Conservation (phyloP, 2,329 filamentous ascomycete genomes). For the Aspergillus floridensis region DNA sequence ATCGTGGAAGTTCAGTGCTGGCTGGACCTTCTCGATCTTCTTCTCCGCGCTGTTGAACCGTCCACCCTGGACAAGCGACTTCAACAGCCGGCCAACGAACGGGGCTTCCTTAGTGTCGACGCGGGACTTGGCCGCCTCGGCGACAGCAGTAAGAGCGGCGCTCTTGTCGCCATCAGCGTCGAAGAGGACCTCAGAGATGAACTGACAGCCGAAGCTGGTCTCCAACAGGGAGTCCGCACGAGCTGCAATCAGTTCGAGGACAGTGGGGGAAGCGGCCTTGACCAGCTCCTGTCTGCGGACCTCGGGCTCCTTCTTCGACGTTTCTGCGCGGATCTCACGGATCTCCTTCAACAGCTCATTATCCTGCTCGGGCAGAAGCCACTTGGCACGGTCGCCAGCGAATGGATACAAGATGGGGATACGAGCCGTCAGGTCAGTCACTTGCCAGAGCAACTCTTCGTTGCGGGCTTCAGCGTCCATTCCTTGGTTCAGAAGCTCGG, state of each 20-base stretch:
- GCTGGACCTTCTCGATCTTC: constrained; percentile 67
- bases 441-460: constrained; percentile 45
- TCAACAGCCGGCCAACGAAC: constrained; percentile 77
- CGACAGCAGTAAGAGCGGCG: constrained; percentile 68
- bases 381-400: constrained; percentile 59
- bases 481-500: constrained; percentile 76
- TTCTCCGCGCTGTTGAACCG: constrained; percentile 75
- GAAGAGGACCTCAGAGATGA: constrained; percentile 79
- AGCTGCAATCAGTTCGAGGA: constrained; percentile 70
- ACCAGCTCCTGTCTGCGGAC: constrained; percentile 73
- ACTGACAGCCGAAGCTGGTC: constrained; percentile 81
- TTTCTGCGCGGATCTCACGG: constrained; percentile 73
- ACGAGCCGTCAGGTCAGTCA: constrained; percentile 50
- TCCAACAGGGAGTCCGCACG: constrained; percentile 67
- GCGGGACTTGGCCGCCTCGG: constrained; percentile 44
- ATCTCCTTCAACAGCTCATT: constrained; percentile 72
- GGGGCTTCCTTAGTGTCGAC: constrained; percentile 59
- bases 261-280: constrained; percentile 67
- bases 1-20: constrained; percentile 75
- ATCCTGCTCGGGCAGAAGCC: constrained; percentile 63
- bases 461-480: constrained; percentile 37
- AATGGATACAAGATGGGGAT: constrained; percentile 78
- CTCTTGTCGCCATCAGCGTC: constrained; percentile 72
- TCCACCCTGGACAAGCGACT: constrained; percentile 85
- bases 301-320: constrained; percentile 88